A percentile compares a stretch with the other conserved stretches of the same genome.
Conservation (phyloP, 2,329 filamentous ascomycete genomes). For the Metarhizium robertsii region DNA sequence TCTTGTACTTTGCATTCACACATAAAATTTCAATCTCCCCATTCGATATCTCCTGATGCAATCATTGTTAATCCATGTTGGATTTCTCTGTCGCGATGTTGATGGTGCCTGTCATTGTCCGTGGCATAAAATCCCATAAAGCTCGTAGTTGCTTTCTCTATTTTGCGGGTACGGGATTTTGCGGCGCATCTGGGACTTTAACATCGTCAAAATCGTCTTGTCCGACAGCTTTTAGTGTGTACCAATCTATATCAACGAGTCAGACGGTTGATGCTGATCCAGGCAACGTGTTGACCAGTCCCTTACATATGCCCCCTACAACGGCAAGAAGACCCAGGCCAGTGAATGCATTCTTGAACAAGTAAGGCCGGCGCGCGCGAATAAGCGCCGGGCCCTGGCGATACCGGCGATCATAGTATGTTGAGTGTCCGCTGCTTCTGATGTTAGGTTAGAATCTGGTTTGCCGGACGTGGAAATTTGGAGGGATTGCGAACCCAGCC, state of each 20-base stretch:
- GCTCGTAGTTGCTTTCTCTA: constrained; percentile 9
- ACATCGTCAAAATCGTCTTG: constrained; percentile 98
- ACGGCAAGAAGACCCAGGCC: constrained; percentile 68
- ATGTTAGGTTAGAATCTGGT: neutral
- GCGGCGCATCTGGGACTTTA: constrained; percentile 69
- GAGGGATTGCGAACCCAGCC: constrained; percentile 1
- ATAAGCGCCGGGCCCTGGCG: constrained; percentile 82
- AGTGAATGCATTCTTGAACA: constrained; percentile 80
- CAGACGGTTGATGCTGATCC: constrained; percentile 4
- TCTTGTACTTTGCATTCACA: neutral
- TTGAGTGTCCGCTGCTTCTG: constrained; percentile 38
- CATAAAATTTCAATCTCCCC: neutral
- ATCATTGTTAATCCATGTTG: neutral
- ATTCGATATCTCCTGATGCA: neutral
- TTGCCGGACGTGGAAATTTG: neutral
- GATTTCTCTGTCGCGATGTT: neutral
- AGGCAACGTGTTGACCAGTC: constrained; percentile 17
- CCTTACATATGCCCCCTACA: constrained; percentile 78
- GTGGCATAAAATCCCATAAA: neutral
- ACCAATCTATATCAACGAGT: constrained; percentile 35
- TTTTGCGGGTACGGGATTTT: constrained; percentile 31
- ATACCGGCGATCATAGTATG: constrained; percentile 87
- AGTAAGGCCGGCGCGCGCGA: constrained; percentile 82
- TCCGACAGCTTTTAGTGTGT: constrained; percentile 72
- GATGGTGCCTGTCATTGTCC: neutral